A percentile compares a stretch with the other conserved stretches of the same genome.
Evolutionary conservation across 352 stramenopile genomes (phyloP).

Genomic region (Phytophthora syringae): DNA sequence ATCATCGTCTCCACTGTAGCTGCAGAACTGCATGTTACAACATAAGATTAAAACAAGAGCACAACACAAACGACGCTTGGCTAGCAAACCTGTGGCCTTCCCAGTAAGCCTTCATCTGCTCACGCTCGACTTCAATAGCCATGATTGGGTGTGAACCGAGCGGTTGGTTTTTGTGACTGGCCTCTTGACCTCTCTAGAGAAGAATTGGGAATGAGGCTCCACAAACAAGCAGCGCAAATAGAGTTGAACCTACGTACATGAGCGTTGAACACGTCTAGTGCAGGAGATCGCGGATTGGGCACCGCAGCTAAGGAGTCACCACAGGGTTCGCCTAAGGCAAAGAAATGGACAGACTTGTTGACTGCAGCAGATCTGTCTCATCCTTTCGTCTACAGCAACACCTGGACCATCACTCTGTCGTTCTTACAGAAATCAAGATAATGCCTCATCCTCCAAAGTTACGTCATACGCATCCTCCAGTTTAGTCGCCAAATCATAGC

Average conservation of each 20-base stretch:
- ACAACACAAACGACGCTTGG: not conserved
- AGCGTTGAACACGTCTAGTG: constrained; percentile 20
- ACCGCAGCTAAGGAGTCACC: constrained; percentile 12
- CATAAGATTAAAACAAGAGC: not conserved
- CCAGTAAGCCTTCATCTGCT: constrained; percentile 85
- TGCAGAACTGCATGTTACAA: constrained; percentile 33
- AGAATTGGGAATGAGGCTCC: constrained; percentile 24
- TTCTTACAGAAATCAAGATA: constrained; percentile 9
- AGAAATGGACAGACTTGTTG: constrained; percentile 15
- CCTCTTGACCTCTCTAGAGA: constrained; percentile 9
- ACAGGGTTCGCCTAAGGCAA: not conserved
- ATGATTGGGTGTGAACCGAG: too few relatives aligned
- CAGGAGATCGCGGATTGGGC: constrained; percentile 16
- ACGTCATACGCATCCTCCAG: too few relatives aligned
- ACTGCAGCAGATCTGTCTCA: constrained; percentile 15
- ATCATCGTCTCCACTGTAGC: constrained; percentile 86
- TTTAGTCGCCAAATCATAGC: too few relatives aligned
- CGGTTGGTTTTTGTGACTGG: too few relatives aligned
- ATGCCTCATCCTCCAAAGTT: constrained; percentile 3
- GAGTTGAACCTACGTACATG: constrained; percentile 12
- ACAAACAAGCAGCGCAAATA: not conserved
- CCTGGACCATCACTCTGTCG: constrained; percentile 14
- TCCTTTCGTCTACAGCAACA: constrained; percentile 26
- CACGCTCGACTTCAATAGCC: constrained; percentile 56
- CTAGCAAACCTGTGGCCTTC: constrained; percentile 50